Evolutionary conservation across 257 asterid genomes (phyloP).

Genomic region (Solanum peruvianum): DNA sequence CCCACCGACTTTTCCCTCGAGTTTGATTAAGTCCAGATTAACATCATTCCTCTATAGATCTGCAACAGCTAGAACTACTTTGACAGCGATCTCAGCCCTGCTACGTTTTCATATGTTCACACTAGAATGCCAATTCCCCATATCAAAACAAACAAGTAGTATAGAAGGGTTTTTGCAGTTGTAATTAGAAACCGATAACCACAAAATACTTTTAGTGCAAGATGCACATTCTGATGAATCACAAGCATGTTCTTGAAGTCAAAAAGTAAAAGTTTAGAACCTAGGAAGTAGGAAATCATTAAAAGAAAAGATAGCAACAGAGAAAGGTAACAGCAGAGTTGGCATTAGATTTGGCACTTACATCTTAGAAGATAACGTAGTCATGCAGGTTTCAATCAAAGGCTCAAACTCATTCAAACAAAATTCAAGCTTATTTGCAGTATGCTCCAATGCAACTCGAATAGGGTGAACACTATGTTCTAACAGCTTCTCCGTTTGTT

Average conservation of each 20-base stretch:
- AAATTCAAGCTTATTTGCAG: constrained; percentile 62
- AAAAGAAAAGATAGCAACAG: neutral
- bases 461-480: constrained; percentile 92
- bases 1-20: constrained; percentile 91
- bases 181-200: neutral
- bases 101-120: constrained; percentile 86
- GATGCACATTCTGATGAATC: neutral
- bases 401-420: constrained; percentile 36
- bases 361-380: constrained; percentile 92
- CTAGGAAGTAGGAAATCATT: neutral
- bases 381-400: constrained; percentile 80
- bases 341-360: constrained; percentile 22
- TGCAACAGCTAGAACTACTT: constrained; percentile 93
- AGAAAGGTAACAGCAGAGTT: neutral
- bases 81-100: constrained; percentile 88
- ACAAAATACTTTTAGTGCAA: neutral
- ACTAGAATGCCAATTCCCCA: constrained; percentile 28
- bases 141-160: neutral
- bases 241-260: neutral
- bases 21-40: constrained; percentile 81
- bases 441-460: constrained; percentile 65
- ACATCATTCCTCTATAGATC: constrained; percentile 95
- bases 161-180: neutral
- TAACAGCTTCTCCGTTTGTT: constrained; percentile 75
- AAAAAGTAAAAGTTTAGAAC: neutral